These are phyloP conservation scores for Micromonas pusilla DNA, from an alignment of 139 green algal species.

Conservation along the genomic window DNA sequence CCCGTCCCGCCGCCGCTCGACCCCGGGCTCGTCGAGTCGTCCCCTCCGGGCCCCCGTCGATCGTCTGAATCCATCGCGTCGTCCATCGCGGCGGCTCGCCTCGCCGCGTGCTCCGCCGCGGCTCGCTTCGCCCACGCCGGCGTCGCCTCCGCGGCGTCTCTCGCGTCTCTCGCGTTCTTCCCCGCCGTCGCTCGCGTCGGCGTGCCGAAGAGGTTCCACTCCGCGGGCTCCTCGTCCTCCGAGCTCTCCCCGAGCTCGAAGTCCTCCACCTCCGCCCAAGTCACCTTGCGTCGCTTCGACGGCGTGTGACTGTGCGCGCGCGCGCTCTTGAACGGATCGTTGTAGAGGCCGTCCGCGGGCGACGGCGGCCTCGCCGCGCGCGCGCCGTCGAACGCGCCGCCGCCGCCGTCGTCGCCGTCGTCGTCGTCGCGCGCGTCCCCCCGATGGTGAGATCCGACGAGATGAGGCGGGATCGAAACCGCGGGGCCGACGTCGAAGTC, in stretches of 20 bases:
- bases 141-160: neutral
- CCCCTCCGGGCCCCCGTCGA: too few species aligned
- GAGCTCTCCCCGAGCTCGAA: neutral
- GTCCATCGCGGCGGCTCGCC: too few species aligned
- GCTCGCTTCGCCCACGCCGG: too few species aligned
- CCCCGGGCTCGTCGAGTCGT: neutral
- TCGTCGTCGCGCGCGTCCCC: neutral
- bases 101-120: too few species aligned
- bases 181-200: slow-evolving; percentile 7
- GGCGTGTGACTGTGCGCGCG: neutral
- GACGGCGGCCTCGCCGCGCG: neutral
- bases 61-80: too few species aligned
- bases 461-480: neutral
- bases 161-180: neutral
- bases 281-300: neutral
- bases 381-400: neutral
- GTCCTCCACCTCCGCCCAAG: neutral
- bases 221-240: too few species aligned
- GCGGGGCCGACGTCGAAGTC: neutral
- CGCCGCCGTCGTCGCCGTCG: neutral
- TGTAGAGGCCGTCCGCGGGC: too few species aligned
- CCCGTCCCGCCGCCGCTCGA: neutral
- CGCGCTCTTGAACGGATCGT: neutral
- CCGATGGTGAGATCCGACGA: neutral
- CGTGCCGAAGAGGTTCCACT: too few species aligned